Base-by-base conservation (phyloP, 495 filamentous ascomycete genomes). In the Tuber calosporum region DNA sequence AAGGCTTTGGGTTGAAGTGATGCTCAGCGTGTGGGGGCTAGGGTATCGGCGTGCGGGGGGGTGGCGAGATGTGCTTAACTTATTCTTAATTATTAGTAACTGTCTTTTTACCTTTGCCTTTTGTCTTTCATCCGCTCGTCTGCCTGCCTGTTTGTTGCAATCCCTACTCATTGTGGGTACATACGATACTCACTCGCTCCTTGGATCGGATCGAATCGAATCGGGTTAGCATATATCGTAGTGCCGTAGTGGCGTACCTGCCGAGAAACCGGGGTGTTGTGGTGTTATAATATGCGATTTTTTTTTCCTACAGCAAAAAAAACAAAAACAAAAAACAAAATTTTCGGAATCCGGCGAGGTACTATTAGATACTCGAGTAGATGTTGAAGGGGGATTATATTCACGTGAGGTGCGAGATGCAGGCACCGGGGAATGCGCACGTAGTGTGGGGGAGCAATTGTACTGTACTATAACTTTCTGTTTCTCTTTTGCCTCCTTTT, bases 1-100 rank as follows among this genome's bases (percentile, higher is more conserved):
- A 97, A 82, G 94, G 94, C 66, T 97, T 97, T 87, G 94, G 94
- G 53, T 84, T 97, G 83, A 97, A 94, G 83, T 97, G 73, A 82
- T 66, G 13, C 26, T 4, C 13, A 17, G 26, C 13, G 26, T 62
- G 53, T 62, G 53, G 39, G 38, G 41, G n/a, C n/a, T 15, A n/a
- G 7, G 26, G 62, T 38, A 69, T 34, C 4, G 8, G n/a, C 26
- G n/a, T 62, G 53, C 11, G 41, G 34, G 38, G 41, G 22, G 8
- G 45, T 7, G 53, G 26, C 3, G 22, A 53, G 39, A 62, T 62
- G 11, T 62, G 26, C 53, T 62, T 62, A 62, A 17, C 11, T 34
- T 11, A 62, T 62, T 34, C 53, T 62, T 62, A 62, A 62, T 62
- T 62, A 62, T 62, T 62, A 62, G 53, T 30, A 30, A 6, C 26